Percentiles rank a stretch among this genome's conserved stretches.
Conservation (phyloP, 225 moss, liverwort and hornwort genomes). For the Climacium dendroides region DNA sequence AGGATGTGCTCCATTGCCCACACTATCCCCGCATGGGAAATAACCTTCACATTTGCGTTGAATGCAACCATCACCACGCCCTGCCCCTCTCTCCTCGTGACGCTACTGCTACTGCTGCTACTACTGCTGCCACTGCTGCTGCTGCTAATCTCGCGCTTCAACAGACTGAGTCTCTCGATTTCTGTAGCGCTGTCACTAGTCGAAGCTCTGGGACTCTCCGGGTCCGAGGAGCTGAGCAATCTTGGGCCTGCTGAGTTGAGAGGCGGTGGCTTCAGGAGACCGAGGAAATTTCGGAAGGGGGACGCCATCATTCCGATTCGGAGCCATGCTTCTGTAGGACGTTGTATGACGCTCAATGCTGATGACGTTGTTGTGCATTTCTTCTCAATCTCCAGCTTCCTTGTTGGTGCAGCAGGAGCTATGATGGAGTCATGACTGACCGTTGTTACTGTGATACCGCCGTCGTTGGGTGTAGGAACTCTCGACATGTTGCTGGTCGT, state of each 20-base stretch:
- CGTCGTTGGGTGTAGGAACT: neutral
- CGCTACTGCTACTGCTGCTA: neutral
- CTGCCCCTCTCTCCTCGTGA: neutral
- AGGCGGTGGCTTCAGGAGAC: constrained; percentile 1
- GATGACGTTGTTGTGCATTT: neutral
- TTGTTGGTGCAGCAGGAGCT: neutral
- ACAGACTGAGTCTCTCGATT: neutral
- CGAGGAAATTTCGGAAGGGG: constrained; percentile 5
- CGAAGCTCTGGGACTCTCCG: neutral
- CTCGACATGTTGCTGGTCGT: neutral
- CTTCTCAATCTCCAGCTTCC: neutral
- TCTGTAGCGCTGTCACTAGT: neutral
- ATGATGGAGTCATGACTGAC: neutral
- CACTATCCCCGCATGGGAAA: neutral
- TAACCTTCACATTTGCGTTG: constrained; percentile 8
- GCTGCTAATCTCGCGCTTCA: neutral
- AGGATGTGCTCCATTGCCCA: constrained; percentile 34
- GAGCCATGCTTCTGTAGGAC: neutral
- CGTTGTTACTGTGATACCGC: neutral
- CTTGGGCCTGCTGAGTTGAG: neutral
- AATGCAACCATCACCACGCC: constrained; percentile 15
- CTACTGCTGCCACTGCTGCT: neutral
- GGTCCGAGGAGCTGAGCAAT: neutral
- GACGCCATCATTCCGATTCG: neutral
- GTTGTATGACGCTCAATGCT: neutral